A percentile compares a stretch with the other conserved stretches of the same genome.
Evolutionary conservation across 208 protist genomes (phyloP).

Genomic region (Trypanosomatidae sp.): DNA sequence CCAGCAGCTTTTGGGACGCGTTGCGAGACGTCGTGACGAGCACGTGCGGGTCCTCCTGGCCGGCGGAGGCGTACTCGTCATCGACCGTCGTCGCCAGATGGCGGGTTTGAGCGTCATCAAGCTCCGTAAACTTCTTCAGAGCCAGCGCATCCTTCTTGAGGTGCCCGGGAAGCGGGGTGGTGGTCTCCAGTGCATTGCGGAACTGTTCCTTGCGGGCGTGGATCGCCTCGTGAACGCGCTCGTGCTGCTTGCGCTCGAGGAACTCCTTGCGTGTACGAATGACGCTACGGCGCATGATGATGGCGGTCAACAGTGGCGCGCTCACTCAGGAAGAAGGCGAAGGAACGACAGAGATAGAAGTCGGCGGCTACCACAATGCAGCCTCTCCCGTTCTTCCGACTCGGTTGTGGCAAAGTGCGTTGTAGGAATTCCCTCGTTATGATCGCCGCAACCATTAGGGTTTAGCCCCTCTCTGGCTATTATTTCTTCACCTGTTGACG

Average conservation of each 20-base stretch:
- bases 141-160: conserved; percentile 81
- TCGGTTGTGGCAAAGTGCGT: not conserved
- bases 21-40: conserved; percentile 99
- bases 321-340: not conserved
- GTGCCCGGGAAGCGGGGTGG: conserved; percentile 81
- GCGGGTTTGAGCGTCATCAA: conserved; percentile 85
- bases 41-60: conserved; percentile 97
- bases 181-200: conserved; percentile 70
- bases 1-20: conserved; percentile 94
- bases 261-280: conserved; percentile 88
- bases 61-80: conserved; percentile 98
- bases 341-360: conserved; percentile 1
- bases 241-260: conserved; percentile 79
- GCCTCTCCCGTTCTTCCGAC: not conserved
- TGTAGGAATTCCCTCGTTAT: not conserved
- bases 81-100: conserved; percentile 84
- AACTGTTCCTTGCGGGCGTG: conserved; percentile 80
- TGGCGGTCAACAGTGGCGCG: not conserved
- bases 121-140: conserved; percentile 89
- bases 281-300: conserved; percentile 79
- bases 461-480: not conserved
- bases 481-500: not conserved
- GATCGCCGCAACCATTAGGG: not conserved
- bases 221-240: conserved; percentile 83
- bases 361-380: not conserved